Conservation (phyloP, 805 yeast species). For the Candida manassasensis region DNA sequence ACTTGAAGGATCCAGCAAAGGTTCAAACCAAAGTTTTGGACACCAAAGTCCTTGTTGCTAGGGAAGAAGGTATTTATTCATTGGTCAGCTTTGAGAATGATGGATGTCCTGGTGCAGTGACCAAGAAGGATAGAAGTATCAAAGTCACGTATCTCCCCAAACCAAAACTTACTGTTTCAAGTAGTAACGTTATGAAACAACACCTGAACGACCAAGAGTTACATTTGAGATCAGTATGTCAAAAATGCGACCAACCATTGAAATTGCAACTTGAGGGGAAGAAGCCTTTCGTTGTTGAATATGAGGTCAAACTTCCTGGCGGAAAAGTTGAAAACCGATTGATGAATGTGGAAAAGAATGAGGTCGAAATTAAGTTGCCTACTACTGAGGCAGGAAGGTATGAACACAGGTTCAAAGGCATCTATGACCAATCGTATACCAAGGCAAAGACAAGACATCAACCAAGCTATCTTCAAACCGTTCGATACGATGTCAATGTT, state of each 20-base stretch:
- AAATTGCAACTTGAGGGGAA: conserved; percentile 48
- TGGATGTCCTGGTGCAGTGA: conserved; percentile 42
- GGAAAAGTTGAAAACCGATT: conserved; percentile 40
- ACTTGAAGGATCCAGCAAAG: conserved; percentile 2
- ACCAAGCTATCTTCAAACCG: conserved; percentile 11
- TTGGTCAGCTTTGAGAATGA: conserved; percentile 36
- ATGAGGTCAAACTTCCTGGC: conserved; percentile 55
- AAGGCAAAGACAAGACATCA: conserved; percentile 20
- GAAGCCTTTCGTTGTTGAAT: conserved; percentile 66
- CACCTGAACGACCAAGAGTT: conserved; percentile 19
- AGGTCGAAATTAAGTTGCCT: conserved; percentile 32
- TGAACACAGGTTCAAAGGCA: conserved; percentile 52
- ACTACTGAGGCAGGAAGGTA: conserved; percentile 53
- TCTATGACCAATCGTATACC: conserved; percentile 63
- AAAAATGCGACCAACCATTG: conserved; percentile 21
- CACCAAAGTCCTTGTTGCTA: conserved; percentile 18
- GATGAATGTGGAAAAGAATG: conserved; percentile 26
- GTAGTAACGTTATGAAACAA: conserved; percentile 16
- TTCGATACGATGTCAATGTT: conserved; percentile 44
- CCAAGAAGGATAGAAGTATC: conserved; percentile 14
- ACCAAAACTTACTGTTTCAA: conserved; percentile 20
- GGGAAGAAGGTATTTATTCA: conserved; percentile 40
- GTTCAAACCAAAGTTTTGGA: neutral
- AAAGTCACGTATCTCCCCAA: conserved; percentile 19
- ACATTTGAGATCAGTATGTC: conserved; percentile 29